Conservation (phyloP, 805 yeast genomes). For the Torulaspora microellipsoides region DNA sequence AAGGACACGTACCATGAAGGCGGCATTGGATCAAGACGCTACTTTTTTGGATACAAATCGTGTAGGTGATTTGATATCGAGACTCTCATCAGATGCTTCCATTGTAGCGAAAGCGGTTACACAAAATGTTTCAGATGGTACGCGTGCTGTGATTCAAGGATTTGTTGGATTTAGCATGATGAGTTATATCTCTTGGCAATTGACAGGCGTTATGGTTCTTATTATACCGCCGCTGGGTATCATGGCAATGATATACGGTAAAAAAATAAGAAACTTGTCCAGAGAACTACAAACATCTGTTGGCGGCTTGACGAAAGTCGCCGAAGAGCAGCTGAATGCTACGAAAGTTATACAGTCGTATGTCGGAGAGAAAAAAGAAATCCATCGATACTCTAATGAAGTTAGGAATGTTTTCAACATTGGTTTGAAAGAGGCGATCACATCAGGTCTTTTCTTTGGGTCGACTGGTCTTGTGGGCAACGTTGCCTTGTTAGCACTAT, state of each 20-base stretch:
- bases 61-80: slow-evolving; percentile 86
- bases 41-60: slow-evolving; percentile 85
- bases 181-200: slow-evolving; percentile 77
- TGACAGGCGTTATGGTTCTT: slow-evolving; percentile 75
- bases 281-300: slow-evolving; percentile 75
- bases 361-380: slow-evolving; percentile 77
- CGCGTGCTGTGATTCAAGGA: slow-evolving; percentile 76
- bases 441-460: slow-evolving; percentile 72
- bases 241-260: slow-evolving; percentile 80
- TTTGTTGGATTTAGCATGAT: slow-evolving; percentile 87
- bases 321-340: slow-evolving; percentile 87
- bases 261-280: slow-evolving; percentile 67
- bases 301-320: slow-evolving; percentile 81
- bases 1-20: slow-evolving; percentile 70
- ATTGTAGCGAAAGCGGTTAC: slow-evolving; percentile 83
- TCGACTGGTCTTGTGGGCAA: slow-evolving; percentile 84
- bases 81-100: slow-evolving; percentile 84
- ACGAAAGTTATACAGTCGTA: slow-evolving; percentile 85
- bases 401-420: slow-evolving; percentile 60
- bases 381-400: slow-evolving; percentile 66
- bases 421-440: slow-evolving; percentile 74
- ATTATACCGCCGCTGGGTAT: slow-evolving; percentile 79
- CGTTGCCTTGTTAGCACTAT: slow-evolving; percentile 65
- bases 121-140: slow-evolving; percentile 88
- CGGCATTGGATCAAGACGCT: slow-evolving; percentile 78